Evolutionary conservation across 257 asterid species (phyloP), one percentile per base, ranked within the genome.

Genomic region (Lycium barbarum): DNA sequence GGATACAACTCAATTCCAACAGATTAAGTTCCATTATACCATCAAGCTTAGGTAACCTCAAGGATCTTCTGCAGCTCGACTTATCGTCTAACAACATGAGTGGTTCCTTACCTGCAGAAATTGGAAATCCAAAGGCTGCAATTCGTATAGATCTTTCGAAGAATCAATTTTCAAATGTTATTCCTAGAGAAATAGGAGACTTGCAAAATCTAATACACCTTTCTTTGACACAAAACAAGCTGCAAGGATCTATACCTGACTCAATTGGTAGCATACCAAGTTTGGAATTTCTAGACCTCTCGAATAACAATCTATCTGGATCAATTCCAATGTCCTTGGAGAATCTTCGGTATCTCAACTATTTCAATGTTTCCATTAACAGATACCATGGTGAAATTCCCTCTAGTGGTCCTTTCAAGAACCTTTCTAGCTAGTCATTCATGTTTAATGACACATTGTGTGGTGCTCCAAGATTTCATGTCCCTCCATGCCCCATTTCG

Each of bases 231-330:
- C 83, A 85, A 12, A 91, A 91, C 36, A 72, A 43, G 11, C 49
- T 90, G 1, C 8, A 84, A 80, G 88, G 93, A 22, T 22, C 84
- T 3, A 81, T 88, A 11, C 92, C 90, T 0, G 70, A 85, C 57
- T 49, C 86, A 58, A 51, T 85, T 2, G 88, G 86, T 0, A 43
- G 51, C 17, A 83, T 90, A 20, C 0, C 33, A 11, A 61, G 74
- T 18, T 66, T 90, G 73, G 67, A 10, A 14, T 61, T 33, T 8
- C 47, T 90, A 13, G 84, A 88, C 66, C 62, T 87, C 8, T 88
- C 91, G 3, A 1, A 81, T 58, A 88, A 90, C 55, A 83, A 66
- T 53, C 58, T 89, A 9, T 80, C 86, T 1, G 89, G 90, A 47
- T 7, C 11, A 36, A 88, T 89, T 9, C 89, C 91, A 0, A 61